Percentiles rank a stretch among this genome's conserved stretches.
Evolutionary conservation across 192 early-diverging fungal genomes (phyloP).

Genomic region (Dissophora ornata): DNA sequence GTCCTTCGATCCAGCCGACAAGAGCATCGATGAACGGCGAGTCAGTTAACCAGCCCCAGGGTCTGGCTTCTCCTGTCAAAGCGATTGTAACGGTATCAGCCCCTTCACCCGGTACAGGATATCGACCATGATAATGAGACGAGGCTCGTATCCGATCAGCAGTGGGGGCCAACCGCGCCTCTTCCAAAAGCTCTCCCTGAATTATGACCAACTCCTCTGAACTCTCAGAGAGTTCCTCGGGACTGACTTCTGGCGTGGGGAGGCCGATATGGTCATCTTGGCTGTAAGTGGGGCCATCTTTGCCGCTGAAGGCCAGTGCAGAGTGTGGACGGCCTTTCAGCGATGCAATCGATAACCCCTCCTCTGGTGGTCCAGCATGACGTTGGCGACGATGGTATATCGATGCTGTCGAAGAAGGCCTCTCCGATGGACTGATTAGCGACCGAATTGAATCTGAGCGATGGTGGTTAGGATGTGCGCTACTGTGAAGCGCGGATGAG

Average conservation of each 20-base stretch:
- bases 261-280: constrained; percentile 10
- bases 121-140: neutral
- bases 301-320: neutral
- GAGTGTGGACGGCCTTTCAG: constrained; percentile 18
- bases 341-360: constrained; percentile 2
- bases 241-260: constrained; percentile 45
- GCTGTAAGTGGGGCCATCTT: neutral
- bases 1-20: constrained; percentile 56
- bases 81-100: neutral
- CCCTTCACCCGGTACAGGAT: constrained; percentile 7
- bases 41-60: constrained; percentile 35
- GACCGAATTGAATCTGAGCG: too few relatives aligned
- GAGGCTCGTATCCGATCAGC: constrained; percentile 3
- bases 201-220: constrained; percentile 39
- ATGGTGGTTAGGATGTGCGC: too few relatives aligned
- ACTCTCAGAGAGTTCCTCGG: constrained; percentile 38
- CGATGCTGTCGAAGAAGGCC: constrained; percentile 22
- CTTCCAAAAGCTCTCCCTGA: constrained; percentile 17
- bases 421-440: neutral
- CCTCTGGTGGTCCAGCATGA: neutral
- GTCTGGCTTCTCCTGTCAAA: too few relatives aligned
- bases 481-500: neutral
- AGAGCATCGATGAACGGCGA: constrained; percentile 45
- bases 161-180: constrained; percentile 3
- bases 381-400: constrained; percentile 17